Base-by-base conservation (phyloP, 2,329 filamentous ascomycete genomes). In the Penicillium brevicompactum region DNA sequence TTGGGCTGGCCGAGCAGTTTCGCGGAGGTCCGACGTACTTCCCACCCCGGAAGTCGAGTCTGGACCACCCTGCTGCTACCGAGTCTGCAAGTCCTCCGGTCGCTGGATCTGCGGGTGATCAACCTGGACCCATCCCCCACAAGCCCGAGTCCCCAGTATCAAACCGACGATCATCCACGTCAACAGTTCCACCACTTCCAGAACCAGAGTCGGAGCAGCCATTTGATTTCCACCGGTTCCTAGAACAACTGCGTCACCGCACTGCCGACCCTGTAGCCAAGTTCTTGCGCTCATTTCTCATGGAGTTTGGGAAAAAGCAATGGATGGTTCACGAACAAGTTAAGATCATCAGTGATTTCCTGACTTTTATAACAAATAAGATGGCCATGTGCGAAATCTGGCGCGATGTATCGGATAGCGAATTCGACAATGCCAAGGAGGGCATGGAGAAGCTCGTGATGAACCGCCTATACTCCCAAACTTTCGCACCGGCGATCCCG, bases 271-370 rank as follows among this genome's bases (percentile, higher is more conserved):
- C 95, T 1, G 93, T 99, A 2, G 95, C 95, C 5, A 89, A 93
- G 61, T 99, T 97, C 69, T 82, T 99, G 44, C 90, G 95, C 61
- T 97, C 94, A 0, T 99, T 99, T 67, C 78, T 99, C 30, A 87
- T 86, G 46, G 95, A 99, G 73, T 99, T 99, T 75, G 91, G 87
- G 34, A 99, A 97, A 78, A 91, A 92, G 64, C 94, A 97, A 74
- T 99, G 94, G 94, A 96, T 96, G 90, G 94, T 97, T 6, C 94
- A 99, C 71, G 94, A 99, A 76, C 94, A 99, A 74, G 94, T 97
- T 71, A 99, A 99, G 77, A 97, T 99, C 59, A 96, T 99, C 58
- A 87, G 91, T 62, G 95, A 99, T 72, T 99, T 99, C 65, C 80
- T 99, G 46, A 87, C 92, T 43, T 99, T 99, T 68, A 99, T 99